Conservation (phyloP, 345 rosid genomes). For the Eucalyptus curtisii region DNA sequence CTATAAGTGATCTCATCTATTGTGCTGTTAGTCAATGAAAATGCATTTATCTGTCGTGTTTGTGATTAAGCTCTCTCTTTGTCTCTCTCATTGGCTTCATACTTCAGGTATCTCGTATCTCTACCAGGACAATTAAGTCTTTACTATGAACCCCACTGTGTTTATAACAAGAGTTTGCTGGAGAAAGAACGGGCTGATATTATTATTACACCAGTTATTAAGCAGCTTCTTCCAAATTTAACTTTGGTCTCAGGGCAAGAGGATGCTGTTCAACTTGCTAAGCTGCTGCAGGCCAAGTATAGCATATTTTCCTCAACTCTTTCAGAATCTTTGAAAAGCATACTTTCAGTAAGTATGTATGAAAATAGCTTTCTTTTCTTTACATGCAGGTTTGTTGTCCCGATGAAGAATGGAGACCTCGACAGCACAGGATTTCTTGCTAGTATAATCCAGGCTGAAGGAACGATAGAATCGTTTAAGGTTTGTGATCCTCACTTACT, state of each 20-base stretch:
- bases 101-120: conserved; percentile 55
- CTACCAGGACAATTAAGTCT: conserved; percentile 49
- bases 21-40: not conserved
- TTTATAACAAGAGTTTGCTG: conserved; percentile 38
- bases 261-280: conserved; percentile 86
- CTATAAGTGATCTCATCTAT: not conserved
- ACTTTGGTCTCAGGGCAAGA: conserved; percentile 94
- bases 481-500: conserved; percentile 12
- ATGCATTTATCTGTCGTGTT: not conserved
- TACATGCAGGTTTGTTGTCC: conserved; percentile 50
- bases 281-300: conserved; percentile 67
- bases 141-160: conserved; percentile 90
- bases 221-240: conserved; percentile 86
- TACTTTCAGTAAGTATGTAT: not conserved
- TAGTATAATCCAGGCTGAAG: conserved; percentile 41
- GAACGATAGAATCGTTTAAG: conserved; percentile 81
- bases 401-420: conserved; percentile 89
- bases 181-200: conserved; percentile 70
- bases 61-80: not conserved
- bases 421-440: conserved; percentile 69
- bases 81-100: not conserved
- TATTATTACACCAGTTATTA: conserved; percentile 77
- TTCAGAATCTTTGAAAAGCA: not conserved
- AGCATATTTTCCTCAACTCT: not conserved
- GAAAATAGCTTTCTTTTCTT: not conserved